A percentile compares a stretch with the other conserved stretches of the same genome.
phyloP scores from a whole-genome alignment of 257 asterid species.

The Solanum arcanum region DNA sequence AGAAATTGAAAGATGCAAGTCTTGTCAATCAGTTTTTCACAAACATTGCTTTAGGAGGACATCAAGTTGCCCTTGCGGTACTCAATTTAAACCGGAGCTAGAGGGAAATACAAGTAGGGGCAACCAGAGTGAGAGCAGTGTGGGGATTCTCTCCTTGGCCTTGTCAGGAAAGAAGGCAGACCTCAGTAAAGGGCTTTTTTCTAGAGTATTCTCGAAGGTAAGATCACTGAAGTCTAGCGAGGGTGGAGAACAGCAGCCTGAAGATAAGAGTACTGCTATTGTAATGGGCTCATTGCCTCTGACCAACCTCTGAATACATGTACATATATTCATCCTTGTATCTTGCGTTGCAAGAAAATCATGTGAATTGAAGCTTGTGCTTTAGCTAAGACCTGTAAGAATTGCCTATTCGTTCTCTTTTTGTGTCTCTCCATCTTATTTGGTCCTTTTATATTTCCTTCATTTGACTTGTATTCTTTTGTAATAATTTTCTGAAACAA shows the following conservation, averaged over 20 bases:
- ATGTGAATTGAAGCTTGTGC: background rate
- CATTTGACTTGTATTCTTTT: background rate
- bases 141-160: slow-evolving; percentile 7
- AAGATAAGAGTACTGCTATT: slow-evolving; percentile 36
- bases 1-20: slow-evolving; percentile 66
- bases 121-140: slow-evolving; percentile 1
- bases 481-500: background rate
- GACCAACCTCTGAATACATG: slow-evolving; percentile 34
- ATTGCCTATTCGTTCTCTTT: background rate
- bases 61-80: slow-evolving; percentile 63
- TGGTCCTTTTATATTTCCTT: background rate
- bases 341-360: background rate
- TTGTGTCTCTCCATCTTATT: background rate
- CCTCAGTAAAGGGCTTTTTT: slow-evolving; percentile 38
- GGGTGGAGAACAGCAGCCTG: slow-evolving; percentile 19
- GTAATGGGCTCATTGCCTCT: slow-evolving; percentile 69
- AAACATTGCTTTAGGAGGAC: slow-evolving; percentile 55
- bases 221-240: slow-evolving; percentile 27
- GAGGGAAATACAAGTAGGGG: slow-evolving; percentile 17
- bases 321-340: background rate
- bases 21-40: slow-evolving; percentile 72
- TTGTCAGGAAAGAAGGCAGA: slow-evolving; percentile 17
- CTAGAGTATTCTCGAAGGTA: slow-evolving; percentile 56
- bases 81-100: slow-evolving; percentile 22
- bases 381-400: background rate